phyloP scores from a whole-genome alignment of 805 yeast genomes.

The Teunomyces tritomae region DNA sequence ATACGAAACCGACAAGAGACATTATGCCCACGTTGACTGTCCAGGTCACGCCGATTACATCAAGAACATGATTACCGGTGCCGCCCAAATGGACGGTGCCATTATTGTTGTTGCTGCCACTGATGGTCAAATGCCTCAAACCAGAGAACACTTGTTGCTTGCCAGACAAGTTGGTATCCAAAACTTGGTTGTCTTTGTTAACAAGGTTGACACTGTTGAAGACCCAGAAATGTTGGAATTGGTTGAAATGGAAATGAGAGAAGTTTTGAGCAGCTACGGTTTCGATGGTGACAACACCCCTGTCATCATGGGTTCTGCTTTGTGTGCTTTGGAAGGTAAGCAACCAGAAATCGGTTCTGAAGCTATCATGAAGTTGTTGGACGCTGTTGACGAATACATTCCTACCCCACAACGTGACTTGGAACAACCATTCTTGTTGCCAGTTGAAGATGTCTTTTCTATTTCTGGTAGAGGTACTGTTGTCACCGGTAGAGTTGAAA shows the following conservation, averaged over 20 bases:
- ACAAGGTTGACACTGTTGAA: constrained; percentile 96
- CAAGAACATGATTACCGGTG: constrained; percentile 99
- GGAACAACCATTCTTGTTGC: constrained; percentile 95
- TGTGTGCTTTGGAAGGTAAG: constrained; percentile 88
- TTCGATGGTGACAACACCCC: constrained; percentile 98
- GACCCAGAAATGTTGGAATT: constrained; percentile 99
- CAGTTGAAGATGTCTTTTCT: constrained; percentile 95
- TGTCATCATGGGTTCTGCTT: constrained; percentile 97
- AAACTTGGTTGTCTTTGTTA: constrained; percentile 93
- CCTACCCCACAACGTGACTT: constrained; percentile 97
- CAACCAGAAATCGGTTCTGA: constrained; percentile 89
- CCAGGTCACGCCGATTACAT: constrained; percentile 99
- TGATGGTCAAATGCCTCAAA: constrained; percentile 99
- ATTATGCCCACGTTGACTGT: constrained; percentile 96
- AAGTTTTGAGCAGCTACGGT: constrained; percentile 83
- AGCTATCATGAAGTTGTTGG: constrained; percentile 79
- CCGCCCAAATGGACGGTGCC: constrained; percentile 99
- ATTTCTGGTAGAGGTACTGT: constrained; percentile 99
- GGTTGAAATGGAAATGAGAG: constrained; percentile 99
- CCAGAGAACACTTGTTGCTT: constrained; percentile 96
- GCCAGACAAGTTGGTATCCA: constrained; percentile 99
- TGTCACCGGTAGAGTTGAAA: constrained; percentile 98
- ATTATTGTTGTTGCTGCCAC: constrained; percentile 98
- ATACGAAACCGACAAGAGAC: constrained; percentile 92
- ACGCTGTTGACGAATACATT: constrained; percentile 88